Evolutionary conservation across 1,139 yeast species (phyloP).

Genomic region (Wickerhamomyces sp.): DNA sequence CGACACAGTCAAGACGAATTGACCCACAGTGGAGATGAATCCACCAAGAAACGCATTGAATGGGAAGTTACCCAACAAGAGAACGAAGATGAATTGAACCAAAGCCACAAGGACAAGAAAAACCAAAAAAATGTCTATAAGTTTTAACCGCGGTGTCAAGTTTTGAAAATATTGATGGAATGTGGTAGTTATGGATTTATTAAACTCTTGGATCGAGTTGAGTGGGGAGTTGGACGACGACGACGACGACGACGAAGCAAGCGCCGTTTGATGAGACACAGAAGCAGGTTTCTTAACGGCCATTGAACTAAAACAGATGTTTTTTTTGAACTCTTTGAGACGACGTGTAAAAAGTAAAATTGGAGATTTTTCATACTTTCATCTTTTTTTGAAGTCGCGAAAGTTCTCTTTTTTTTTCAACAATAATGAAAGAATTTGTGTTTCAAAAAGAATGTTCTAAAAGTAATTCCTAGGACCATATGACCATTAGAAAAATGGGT

Average conservation of each 20-base stretch:
- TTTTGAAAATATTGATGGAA: conserved; percentile 39
- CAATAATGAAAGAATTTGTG: too few species aligned
- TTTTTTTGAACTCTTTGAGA: too few species aligned
- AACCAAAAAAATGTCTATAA: conserved; percentile 72
- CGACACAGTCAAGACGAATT: conserved; percentile 80
- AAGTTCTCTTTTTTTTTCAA: too few species aligned
- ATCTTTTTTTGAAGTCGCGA: too few species aligned
- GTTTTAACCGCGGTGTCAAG: conserved; percentile 37
- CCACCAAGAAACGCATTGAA: conserved; percentile 97
- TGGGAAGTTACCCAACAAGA: conserved; percentile 84
- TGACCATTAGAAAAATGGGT: too few species aligned
- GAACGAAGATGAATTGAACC: conserved; percentile 71
- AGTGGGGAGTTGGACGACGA: background rate
- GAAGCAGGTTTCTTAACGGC: background rate
- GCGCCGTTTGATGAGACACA: background rate
- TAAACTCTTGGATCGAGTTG: conserved; percentile 34
- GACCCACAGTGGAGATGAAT: conserved; percentile 88
- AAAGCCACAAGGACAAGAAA: conserved; percentile 73
- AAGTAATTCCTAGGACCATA: too few species aligned
- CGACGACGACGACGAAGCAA: background rate
- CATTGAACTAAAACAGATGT: too few species aligned
- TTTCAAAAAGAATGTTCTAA: too few species aligned
- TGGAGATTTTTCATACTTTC: too few species aligned
- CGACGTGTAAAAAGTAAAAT: too few species aligned
- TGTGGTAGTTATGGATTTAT: conserved; percentile 44